A percentile compares a stretch with the other conserved stretches of the same genome.
phyloP scores from a whole-genome alignment of 2,329 filamentous ascomycete species.

The Geosmithia flava region DNA sequence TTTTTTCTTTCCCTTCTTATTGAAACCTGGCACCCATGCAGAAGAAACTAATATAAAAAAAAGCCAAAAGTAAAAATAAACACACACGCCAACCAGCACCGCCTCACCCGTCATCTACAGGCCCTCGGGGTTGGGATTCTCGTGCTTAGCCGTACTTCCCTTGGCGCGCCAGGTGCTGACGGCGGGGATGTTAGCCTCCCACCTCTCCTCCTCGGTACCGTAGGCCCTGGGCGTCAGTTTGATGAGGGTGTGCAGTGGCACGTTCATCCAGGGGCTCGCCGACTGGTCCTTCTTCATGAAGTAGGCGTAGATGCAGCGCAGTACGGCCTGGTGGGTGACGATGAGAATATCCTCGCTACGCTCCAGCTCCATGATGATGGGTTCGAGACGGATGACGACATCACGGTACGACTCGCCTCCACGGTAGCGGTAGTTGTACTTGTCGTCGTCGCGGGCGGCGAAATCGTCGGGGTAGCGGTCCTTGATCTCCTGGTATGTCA shows the following conservation, averaged over 20 bases:
- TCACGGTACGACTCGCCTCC: constrained; percentile 93
- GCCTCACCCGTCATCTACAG: constrained; percentile 9
- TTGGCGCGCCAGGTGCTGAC: constrained; percentile 96
- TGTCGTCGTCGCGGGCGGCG: constrained; percentile 88
- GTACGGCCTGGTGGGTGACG: constrained; percentile 91
- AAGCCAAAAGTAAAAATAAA: too few relatives aligned
- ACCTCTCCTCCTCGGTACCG: constrained; percentile 78
- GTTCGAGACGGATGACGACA: constrained; percentile 92
- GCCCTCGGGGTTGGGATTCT: constrained; percentile 38
- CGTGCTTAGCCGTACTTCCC: constrained; percentile 83
- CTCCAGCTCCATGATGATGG: constrained; percentile 99
- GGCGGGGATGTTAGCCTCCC: constrained; percentile 84
- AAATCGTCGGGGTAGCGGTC: constrained; percentile 90
- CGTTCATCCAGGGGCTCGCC: constrained; percentile 95
- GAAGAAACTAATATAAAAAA: too few relatives aligned
- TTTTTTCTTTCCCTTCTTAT: too few relatives aligned
- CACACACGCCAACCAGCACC: background rate
- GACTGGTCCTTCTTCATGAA: constrained; percentile 97
- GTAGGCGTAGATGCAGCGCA: constrained; percentile 96
- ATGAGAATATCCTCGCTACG: constrained; percentile 94
- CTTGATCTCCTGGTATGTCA: constrained; percentile 94
- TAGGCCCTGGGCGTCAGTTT: constrained; percentile 93
- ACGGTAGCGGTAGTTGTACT: constrained; percentile 98
- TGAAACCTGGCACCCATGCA: too few relatives aligned
- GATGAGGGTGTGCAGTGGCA: constrained; percentile 90